These are phyloP conservation scores for Venustampulla echinocandica DNA, from an alignment of 495 filamentous ascomycete genomes.

Conservation along the genomic window DNA sequence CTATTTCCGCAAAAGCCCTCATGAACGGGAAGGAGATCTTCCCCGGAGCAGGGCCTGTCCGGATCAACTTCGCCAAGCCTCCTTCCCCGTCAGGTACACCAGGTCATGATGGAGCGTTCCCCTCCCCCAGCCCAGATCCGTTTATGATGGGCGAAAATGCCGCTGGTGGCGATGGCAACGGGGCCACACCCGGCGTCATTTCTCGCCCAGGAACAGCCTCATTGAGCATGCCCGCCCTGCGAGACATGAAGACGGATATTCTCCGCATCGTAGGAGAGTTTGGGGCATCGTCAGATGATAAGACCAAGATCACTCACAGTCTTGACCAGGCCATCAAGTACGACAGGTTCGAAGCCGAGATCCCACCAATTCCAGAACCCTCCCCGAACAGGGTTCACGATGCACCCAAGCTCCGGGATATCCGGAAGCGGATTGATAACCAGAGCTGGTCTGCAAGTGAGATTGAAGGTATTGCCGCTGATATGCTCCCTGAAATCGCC, in stretches of 20 bases:
- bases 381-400: slow-evolving; percentile 88
- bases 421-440: slow-evolving; percentile 95
- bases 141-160: slow-evolving; percentile 44
- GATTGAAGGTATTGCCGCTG: slow-evolving; percentile 82
- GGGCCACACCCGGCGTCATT: slow-evolving; percentile 32
- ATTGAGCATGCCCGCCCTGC: slow-evolving; percentile 59
- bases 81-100: slow-evolving; percentile 81
- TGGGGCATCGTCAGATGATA: slow-evolving; percentile 76
- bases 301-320: slow-evolving; percentile 57
- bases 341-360: slow-evolving; percentile 66
- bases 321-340: slow-evolving; percentile 70
- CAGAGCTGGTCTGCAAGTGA: slow-evolving; percentile 74
- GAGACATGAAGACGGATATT: slow-evolving; percentile 74
- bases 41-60: slow-evolving; percentile 86
- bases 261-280: slow-evolving; percentile 80
- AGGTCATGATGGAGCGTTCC: slow-evolving; percentile 69
- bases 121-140: slow-evolving; percentile 92
- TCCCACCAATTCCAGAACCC: slow-evolving; percentile 81
- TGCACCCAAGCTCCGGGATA: slow-evolving; percentile 90
- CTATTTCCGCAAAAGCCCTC: slow-evolving; percentile 73
- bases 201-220: slow-evolving; percentile 37
- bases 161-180: slow-evolving; percentile 30
- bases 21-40: slow-evolving; percentile 98
- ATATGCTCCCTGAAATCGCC: slow-evolving; percentile 93
- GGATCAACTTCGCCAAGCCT: slow-evolving; percentile 96